phyloP scores from a whole-genome alignment of 148 eudicot species.

The Limonium bicolor region DNA sequence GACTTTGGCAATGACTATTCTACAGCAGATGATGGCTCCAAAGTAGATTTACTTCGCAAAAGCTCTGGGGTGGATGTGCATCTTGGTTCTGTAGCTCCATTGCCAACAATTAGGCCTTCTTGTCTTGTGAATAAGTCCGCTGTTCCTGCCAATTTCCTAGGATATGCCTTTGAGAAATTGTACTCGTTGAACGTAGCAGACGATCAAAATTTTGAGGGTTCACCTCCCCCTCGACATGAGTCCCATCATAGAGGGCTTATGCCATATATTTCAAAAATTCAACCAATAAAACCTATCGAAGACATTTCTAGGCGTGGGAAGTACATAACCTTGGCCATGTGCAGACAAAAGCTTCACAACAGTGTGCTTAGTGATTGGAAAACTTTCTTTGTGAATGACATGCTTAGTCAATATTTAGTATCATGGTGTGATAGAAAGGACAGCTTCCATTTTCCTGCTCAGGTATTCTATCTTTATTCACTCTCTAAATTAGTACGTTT shows the following conservation, averaged over 20 bases:
- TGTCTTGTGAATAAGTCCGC: constrained; percentile 9
- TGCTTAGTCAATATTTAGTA: constrained; percentile 14
- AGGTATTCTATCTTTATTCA: constrained; percentile 12
- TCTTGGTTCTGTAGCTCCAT: constrained; percentile 12
- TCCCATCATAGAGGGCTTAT: constrained; percentile 8
- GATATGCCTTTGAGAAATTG: constrained; percentile 38
- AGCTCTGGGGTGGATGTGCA: neutral
- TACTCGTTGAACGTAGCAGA: constrained; percentile 7
- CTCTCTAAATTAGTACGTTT: neutral
- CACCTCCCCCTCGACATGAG: constrained; percentile 35
- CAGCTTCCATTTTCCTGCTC: too few relatives aligned
- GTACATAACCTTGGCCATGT: constrained; percentile 33
- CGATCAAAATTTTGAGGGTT: constrained; percentile 18
- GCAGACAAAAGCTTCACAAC: constrained; percentile 58
- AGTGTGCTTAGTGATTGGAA: constrained; percentile 52
- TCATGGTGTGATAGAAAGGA: constrained; percentile 13
- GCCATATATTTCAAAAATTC: constrained; percentile 13
- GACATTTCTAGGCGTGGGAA: constrained; percentile 13
- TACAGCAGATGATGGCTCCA: constrained; percentile 8
- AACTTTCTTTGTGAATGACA: constrained; percentile 23
- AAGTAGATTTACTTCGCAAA: constrained; percentile 3
- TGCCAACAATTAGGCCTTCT: constrained; percentile 2
- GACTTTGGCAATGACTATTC: constrained; percentile 7
- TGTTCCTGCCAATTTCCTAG: constrained; percentile 19
- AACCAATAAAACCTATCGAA: constrained; percentile 15